These are phyloP conservation scores for Penicillium sclerotiorum DNA, from an alignment of 2,329 filamentous ascomycete genomes.

Conservation along the genomic window DNA sequence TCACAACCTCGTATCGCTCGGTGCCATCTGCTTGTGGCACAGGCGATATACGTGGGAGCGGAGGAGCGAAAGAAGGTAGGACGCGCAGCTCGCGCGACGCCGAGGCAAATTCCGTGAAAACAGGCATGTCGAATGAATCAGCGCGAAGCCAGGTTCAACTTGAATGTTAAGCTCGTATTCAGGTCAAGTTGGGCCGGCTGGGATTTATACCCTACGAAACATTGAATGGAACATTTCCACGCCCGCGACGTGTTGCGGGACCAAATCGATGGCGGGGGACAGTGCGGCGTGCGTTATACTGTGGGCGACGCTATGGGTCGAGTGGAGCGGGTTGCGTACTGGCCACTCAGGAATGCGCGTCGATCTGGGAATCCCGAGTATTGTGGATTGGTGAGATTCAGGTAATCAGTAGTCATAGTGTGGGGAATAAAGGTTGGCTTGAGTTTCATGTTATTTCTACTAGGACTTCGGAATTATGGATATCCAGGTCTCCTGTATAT, in stretches of 20 bases:
- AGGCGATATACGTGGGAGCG: slow-evolving; percentile 39
- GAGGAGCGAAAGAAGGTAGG: slow-evolving; percentile 43
- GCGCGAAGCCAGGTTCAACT: neutral
- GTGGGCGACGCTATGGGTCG: slow-evolving; percentile 4
- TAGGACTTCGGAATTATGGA: neutral
- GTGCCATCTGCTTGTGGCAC: slow-evolving; percentile 16
- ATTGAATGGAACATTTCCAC: no score
- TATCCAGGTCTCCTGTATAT: neutral
- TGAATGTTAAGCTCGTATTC: neutral
- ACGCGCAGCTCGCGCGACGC: slow-evolving; percentile 44
- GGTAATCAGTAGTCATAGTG: slow-evolving; percentile 19
- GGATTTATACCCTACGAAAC: no score
- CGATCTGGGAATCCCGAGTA: neutral
- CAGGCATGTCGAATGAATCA: slow-evolving; percentile 40
- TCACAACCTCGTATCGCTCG: slow-evolving; percentile 47
- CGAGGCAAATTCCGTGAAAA: slow-evolving; percentile 41
- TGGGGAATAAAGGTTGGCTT: no score
- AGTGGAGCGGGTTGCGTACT: slow-evolving; percentile 6
- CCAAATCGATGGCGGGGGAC: slow-evolving; percentile 7
- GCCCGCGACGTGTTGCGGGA: neutral
- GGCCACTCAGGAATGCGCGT: slow-evolving; percentile 4
- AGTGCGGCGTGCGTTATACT: neutral
- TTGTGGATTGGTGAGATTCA: slow-evolving; percentile 24
- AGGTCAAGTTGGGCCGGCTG: neutral
- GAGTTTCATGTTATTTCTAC: no score